Base-by-base conservation (phyloP, 2,329 filamentous ascomycete species). In the Microdochium bolleyi region DNA sequence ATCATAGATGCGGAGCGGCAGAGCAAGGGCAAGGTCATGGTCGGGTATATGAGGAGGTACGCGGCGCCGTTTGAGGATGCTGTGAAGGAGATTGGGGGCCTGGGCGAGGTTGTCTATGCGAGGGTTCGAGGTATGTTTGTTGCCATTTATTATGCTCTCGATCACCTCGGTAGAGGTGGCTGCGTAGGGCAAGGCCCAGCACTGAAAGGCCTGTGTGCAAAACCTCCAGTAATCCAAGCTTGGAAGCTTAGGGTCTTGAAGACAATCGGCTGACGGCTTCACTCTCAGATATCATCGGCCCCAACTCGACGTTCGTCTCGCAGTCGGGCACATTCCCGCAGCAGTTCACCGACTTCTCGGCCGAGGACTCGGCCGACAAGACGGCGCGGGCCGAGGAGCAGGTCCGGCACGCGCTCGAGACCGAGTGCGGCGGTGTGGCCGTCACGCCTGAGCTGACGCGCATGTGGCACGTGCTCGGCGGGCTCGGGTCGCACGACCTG, bases 11-110 rank as follows among this genome's bases (percentile, higher is more conserved):
- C 78, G 0, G 73, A 79, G 58, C 73, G 78, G 57, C 60, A 62
- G 19, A 60, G 66, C 3, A 70, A 64, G 0, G 61, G 66, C 2
- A 70, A 63, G 27, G 70, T 82, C 3, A 79, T 83, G 57, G 76
- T 84, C 1, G 78, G 78, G 2, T 82, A 79, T 57, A 81, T 80
- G 69, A 67, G 80, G 30, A 69, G 80, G 49, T 81, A 82, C 61
- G 79, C 80, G 1, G 66, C 75, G 0, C 69, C 71, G 2, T 80
- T 80, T 57, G 64, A 68, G 4, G 65, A 74, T 24, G 71, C 75
- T 0, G 73, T 82, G 52, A 62, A 68, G 8, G 80, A 83, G 58
- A 64, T 83, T 8, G 70, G 64, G 0, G 62, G 59, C 0, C 70
- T 81, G 2, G 70, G 66, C 0, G 66, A 71, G 49, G 75, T 84